Evolutionary conservation across 495 filamentous ascomycete genomes (phyloP).

Genomic region (Aspergillus kassunensis): DNA sequence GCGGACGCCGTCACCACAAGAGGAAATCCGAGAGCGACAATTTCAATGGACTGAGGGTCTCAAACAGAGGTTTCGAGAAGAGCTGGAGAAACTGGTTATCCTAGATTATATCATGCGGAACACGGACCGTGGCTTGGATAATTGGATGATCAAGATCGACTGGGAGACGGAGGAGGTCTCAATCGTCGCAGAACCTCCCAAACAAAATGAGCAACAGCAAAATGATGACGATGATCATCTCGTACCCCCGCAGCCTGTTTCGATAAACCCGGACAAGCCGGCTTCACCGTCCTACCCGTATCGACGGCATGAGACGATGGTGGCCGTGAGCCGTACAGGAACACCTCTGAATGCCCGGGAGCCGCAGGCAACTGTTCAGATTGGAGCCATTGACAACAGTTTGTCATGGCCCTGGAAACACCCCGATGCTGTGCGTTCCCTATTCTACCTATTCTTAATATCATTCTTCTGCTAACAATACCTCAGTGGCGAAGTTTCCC

Average conservation of each 20-base stretch:
- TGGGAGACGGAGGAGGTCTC: conserved; percentile 75
- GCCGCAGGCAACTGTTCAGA: conserved; percentile 58
- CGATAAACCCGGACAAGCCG: conserved; percentile 42
- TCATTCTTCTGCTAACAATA: conserved; percentile 17
- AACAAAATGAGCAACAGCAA: conserved; percentile 51
- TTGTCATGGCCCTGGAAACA: conserved; percentile 99
- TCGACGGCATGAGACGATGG: conserved; percentile 77
- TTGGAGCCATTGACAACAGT: conserved; percentile 97
- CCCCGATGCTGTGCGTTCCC: conserved; percentile 67
- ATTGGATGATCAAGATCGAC: conserved; percentile 99
- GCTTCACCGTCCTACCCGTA: conserved; percentile 62
- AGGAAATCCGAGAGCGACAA: conserved; percentile 47
- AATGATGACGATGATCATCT: conserved; percentile 50
- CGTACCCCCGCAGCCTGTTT: conserved; percentile 55
- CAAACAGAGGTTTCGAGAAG: conserved; percentile 89
- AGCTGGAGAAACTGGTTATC: conserved; percentile 96
- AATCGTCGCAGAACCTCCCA: conserved; percentile 78
- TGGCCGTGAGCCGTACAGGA: conserved; percentile 60
- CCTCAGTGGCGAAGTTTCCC: conserved; percentile 80
- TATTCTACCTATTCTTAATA: neutral
- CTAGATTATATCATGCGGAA: conserved; percentile 99
- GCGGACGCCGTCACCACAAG: conserved; percentile 38
- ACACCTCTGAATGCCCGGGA: conserved; percentile 46
- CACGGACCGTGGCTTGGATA: conserved; percentile 93
- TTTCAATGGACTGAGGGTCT: conserved; percentile 87